phyloP scores from a whole-genome alignment of 371 early-diverging fungal species.

The Mucor irregularis region DNA sequence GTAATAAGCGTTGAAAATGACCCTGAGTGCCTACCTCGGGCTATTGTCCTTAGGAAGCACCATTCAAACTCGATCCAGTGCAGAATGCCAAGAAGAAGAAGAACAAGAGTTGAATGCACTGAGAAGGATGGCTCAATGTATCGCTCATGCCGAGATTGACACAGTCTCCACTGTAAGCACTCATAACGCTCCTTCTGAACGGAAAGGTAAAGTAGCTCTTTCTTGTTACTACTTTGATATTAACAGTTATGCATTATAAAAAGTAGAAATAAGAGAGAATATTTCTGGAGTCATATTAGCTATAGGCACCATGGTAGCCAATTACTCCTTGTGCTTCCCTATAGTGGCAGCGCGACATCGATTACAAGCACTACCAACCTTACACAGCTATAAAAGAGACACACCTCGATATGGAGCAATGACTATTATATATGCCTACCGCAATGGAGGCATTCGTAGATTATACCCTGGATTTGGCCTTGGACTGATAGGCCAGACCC shows the following conservation, averaged over 20 bases:
- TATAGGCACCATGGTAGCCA: conserved; percentile 57
- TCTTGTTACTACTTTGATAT: no score
- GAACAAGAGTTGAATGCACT: conserved; percentile 17
- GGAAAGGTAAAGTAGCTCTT: conserved; percentile 28
- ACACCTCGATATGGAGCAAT: conserved; percentile 43
- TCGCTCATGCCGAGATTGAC: conserved; percentile 30
- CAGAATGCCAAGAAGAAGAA: conserved; percentile 28
- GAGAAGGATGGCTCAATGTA: conserved; percentile 19
- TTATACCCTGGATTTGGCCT: conserved; percentile 61
- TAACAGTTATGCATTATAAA: neutral
- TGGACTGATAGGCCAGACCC: conserved; percentile 55
- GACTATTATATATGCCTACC: conserved; percentile 33
- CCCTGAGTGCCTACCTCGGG: conserved; percentile 39
- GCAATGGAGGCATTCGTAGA: conserved; percentile 43
- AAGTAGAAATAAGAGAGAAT: conserved; percentile 50
- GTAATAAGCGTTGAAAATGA: conserved; percentile 35
- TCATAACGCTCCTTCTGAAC: conserved; percentile 32
- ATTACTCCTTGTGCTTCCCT: conserved; percentile 59
- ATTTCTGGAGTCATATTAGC: conserved; percentile 52
- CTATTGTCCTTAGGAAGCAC: conserved; percentile 36
- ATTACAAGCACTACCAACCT: conserved; percentile 31
- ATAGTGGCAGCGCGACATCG: conserved; percentile 60
- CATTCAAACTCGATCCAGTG: conserved; percentile 20
- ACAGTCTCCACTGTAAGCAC: conserved; percentile 34
- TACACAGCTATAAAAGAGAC: conserved; percentile 28